Conservation (phyloP, 1,284 basidiomycete genomes). For the Tetrapyrgos nigripes region DNA sequence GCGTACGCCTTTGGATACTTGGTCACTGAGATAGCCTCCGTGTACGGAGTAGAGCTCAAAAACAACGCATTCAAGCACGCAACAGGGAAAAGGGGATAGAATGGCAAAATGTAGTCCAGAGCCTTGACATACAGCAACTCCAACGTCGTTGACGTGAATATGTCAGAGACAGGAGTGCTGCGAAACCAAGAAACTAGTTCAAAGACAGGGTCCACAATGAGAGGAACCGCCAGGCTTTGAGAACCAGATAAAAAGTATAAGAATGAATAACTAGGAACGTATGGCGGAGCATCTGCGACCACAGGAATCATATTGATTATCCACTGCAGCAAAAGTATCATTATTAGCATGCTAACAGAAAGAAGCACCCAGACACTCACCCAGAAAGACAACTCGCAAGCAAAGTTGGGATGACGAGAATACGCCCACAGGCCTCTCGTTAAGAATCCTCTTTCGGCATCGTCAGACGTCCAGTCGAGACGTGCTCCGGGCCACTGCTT, state of each 20-base stretch:
- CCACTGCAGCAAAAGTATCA: conserved; percentile 46
- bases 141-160: not conserved
- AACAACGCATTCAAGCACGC: conserved; percentile 73
- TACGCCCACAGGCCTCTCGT: conserved; percentile 88
- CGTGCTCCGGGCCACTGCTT: conserved; percentile 73
- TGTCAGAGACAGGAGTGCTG: not conserved
- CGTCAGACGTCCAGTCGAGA: conserved; percentile 67
- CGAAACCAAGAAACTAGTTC: conserved; percentile 26
- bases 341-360: not conserved
- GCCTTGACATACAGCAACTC: not conserved
- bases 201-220: conserved; percentile 9
- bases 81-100: conserved; percentile 57
- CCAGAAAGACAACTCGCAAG: conserved; percentile 92
- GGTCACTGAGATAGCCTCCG: conserved; percentile 77
- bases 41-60: conserved; percentile 76
- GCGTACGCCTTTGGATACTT: conserved; percentile 68
- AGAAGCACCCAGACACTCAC: conserved; percentile 58
- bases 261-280: conserved; percentile 31
- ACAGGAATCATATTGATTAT: conserved; percentile 74
- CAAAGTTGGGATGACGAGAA: conserved; percentile 91
- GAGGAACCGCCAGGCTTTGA: not conserved
- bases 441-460: conserved; percentile 83
- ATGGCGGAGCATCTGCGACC: conserved; percentile 50
- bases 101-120: conserved; percentile 31
- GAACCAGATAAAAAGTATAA: not conserved